Evolutionary conservation across 257 asterid genomes (phyloP).

Genomic region (Vinca minor): DNA sequence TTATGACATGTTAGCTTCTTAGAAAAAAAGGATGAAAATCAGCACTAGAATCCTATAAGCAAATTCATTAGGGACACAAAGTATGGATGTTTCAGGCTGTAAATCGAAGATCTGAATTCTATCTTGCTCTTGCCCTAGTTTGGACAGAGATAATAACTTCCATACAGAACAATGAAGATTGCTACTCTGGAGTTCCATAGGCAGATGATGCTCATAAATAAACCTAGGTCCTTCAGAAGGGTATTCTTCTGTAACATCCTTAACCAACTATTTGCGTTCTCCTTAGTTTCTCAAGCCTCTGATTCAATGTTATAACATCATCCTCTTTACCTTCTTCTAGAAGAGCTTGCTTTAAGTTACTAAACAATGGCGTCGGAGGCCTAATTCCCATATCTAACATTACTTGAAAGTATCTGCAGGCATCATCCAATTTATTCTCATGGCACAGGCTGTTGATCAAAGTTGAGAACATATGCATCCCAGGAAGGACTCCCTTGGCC

Average conservation of each 20-base stretch:
- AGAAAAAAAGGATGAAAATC: too few relatives aligned
- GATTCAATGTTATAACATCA: slow-evolving; percentile 26
- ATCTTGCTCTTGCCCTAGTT: neutral
- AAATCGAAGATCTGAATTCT: neutral
- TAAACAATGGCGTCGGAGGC: slow-evolving; percentile 61
- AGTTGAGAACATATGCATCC: slow-evolving; percentile 65
- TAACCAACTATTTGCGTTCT: slow-evolving; percentile 37
- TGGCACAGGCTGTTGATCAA: slow-evolving; percentile 49
- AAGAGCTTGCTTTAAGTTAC: slow-evolving; percentile 48
- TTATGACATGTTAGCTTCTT: too few relatives aligned
- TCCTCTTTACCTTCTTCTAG: slow-evolving; percentile 53
- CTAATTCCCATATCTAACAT: slow-evolving; percentile 78
- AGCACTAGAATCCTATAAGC: neutral
- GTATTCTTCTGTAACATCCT: neutral
- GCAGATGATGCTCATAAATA: neutral
- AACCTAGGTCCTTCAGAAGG: neutral
- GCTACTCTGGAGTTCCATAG: neutral
- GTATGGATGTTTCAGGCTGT: neutral
- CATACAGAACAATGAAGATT: neutral
- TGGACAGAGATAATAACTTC: neutral
- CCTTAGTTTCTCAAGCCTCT: slow-evolving; percentile 47
- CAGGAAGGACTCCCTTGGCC: slow-evolving; percentile 57
- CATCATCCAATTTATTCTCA: slow-evolving; percentile 45
- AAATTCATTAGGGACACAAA: neutral
- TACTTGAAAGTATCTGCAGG: slow-evolving; percentile 43